Percentiles rank a stretch among this genome's conserved stretches.
phyloP scores from a whole-genome alignment of 495 filamentous ascomycete genomes.

The Aspergillus biplanus region DNA sequence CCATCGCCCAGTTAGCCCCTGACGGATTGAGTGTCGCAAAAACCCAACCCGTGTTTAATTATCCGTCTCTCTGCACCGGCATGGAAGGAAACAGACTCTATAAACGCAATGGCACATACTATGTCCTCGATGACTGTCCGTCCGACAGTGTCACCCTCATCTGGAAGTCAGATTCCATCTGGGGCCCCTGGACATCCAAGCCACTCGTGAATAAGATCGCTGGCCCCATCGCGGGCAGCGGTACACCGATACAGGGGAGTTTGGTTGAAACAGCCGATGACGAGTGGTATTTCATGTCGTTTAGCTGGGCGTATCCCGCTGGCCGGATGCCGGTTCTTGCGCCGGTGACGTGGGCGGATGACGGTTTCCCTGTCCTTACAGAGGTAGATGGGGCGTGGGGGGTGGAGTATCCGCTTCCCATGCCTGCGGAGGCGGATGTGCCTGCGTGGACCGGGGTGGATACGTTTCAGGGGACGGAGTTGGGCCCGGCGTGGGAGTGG shows the following conservation, averaged over 20 bases:
- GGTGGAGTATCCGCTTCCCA: neutral
- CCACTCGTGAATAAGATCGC: neutral
- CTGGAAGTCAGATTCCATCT: neutral
- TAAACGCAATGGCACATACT: neutral
- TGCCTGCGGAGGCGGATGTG: too few relatives aligned
- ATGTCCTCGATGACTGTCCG: neutral
- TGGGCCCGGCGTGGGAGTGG: constrained; percentile 60
- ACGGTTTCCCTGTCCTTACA: neutral
- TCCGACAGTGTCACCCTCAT: neutral
- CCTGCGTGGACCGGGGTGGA: neutral
- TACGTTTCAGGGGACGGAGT: constrained; percentile 16
- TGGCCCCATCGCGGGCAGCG: neutral
- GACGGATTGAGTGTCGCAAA: too few relatives aligned
- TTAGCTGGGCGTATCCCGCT: neutral
- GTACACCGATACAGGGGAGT: neutral
- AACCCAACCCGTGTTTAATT: too few relatives aligned
- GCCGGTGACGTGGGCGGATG: neutral
- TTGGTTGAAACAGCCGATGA: neutral
- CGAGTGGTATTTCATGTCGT: neutral
- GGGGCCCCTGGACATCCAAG: neutral
- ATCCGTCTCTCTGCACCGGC: too few relatives aligned
- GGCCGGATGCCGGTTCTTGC: neutral
- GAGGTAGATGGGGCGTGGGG: neutral
- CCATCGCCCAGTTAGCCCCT: too few relatives aligned
- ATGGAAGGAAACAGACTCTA: neutral